Base-by-base conservation (phyloP, 306 rosid genomes). In the Dalbergia cochinchinensis region DNA sequence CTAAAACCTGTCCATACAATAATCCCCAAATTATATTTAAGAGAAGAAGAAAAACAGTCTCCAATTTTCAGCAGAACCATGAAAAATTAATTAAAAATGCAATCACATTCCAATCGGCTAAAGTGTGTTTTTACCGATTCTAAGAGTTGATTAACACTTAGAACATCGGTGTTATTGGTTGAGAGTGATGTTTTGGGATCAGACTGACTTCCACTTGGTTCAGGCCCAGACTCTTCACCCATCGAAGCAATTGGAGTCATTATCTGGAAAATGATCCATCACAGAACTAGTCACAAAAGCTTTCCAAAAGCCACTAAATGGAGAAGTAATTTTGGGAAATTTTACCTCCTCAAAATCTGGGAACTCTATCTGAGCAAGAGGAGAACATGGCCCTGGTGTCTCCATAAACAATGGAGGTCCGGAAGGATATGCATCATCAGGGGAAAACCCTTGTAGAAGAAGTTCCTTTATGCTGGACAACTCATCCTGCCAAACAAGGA, bases 381-480 rank as follows among this genome's bases (percentile, higher is more conserved):
- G 96, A 74, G 96, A 91, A 85, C 91, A 80, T 47, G 90, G 98
- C 45, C 89, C 83, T 62, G 99, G 96, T 31, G 98, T 95, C 80
- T 95, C 99, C 97, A 93, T 91, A 87, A 95, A 95, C 74, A 91
- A 83, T 35, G 93, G 92, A 84, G 96, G 97, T 77, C 99, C 99
- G 11, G 65, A 77, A 69, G 97, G 94, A 84, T 89, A 95, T 66
- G 96, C 90, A 74, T 95, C 97, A 82, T 95, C 99, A 18, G 97
- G 97, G 65, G 94, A 87, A 88, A 95, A 95, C 47, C 92, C 91
- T 68, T 83, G 88, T 76, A 78, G 87, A 86, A 95, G 91, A 85
- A 93, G 88, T 83, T 84, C 76, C 88, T 81, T 90, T 65, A 95
- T 89, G 89, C 87, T 85, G 47, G 81, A 90, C 82, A 95, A 84